Evolutionary conservation across 2,329 filamentous ascomycete species (phyloP).

Genomic region (Claviceps sp.): DNA sequence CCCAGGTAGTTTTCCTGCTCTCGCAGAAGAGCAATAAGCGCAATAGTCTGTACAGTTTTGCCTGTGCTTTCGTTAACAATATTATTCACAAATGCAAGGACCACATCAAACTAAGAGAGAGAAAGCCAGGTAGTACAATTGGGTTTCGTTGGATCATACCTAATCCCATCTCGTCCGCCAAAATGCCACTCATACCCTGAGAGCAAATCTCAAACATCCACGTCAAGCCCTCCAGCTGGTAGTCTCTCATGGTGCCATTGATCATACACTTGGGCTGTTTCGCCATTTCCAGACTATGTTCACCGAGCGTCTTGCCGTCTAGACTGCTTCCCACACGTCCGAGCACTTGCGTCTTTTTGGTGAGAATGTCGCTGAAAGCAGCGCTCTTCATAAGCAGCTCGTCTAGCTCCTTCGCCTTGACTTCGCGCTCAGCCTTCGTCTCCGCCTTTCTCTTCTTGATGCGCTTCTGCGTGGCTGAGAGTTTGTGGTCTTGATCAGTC

Average conservation of each 20-base stretch:
- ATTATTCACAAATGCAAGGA: background rate
- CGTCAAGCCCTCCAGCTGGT: conserved; percentile 86
- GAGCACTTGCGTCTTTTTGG: conserved; percentile 48
- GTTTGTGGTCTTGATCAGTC: conserved; percentile 32
- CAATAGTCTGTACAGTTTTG: conserved; percentile 86
- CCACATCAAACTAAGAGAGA: background rate
- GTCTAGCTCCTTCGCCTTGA: conserved; percentile 46
- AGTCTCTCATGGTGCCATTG: conserved; percentile 82
- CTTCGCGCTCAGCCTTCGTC: conserved; percentile 39
- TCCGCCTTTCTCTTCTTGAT: conserved; percentile 36
- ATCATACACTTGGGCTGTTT: conserved; percentile 75
- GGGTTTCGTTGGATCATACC: conserved; percentile 26
- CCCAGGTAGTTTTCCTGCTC: conserved; percentile 75
- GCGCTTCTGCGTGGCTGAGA: conserved; percentile 25
- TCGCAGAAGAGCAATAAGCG: conserved; percentile 72
- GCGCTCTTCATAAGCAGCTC: conserved; percentile 45
- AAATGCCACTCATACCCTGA: conserved; percentile 80
- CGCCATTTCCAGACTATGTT: conserved; percentile 63
- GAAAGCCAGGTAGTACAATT: background rate
- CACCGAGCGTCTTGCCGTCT: conserved; percentile 45
- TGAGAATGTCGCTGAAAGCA: conserved; percentile 48
- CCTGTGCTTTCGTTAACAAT: conserved; percentile 32
- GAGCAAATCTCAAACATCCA: conserved; percentile 78
- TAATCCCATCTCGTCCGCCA: conserved; percentile 90
- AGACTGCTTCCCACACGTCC: conserved; percentile 48